These are phyloP conservation scores for Chionographis japonica DNA, from an alignment of 106 monocot genomes.

Conservation along the genomic window DNA sequence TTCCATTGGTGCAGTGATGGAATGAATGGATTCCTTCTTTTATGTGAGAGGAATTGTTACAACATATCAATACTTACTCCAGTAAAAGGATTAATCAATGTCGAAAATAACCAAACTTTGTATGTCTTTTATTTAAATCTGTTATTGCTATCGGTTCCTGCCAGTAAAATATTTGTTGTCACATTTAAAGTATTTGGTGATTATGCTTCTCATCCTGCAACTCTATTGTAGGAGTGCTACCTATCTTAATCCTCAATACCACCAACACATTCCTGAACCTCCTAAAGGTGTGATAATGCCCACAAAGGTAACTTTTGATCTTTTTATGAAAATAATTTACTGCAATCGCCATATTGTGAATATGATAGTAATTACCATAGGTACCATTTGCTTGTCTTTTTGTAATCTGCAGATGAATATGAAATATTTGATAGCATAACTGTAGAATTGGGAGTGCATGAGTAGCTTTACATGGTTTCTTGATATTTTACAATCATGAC, in stretches of 20 bases:
- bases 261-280: conserved; percentile 79
- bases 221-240: conserved; percentile 77
- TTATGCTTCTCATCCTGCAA: conserved; percentile 5
- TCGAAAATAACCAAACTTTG: conserved; percentile 67
- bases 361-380: no score
- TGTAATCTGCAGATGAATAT: no score
- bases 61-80: conserved; percentile 26
- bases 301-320: conserved; percentile 45
- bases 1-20: conserved; percentile 48
- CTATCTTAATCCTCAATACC: conserved; percentile 64
- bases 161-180: background rate
- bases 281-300: conserved; percentile 75
- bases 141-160: background rate
- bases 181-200: background rate
- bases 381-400: no score
- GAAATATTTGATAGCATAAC: no score
- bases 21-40: conserved; percentile 89
- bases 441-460: no score
- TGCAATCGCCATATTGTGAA: no score
- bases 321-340: no score
- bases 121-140: conserved; percentile 23
- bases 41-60: conserved; percentile 56
- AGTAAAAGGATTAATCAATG: conserved; percentile 41
- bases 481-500: no score
- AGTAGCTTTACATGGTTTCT: no score